Percentiles rank a stretch among this genome's conserved stretches.
These are phyloP conservation scores for Colletotrichum magnum DNA, from an alignment of 2,329 filamentous ascomycete genomes.

Conservation along the genomic window DNA sequence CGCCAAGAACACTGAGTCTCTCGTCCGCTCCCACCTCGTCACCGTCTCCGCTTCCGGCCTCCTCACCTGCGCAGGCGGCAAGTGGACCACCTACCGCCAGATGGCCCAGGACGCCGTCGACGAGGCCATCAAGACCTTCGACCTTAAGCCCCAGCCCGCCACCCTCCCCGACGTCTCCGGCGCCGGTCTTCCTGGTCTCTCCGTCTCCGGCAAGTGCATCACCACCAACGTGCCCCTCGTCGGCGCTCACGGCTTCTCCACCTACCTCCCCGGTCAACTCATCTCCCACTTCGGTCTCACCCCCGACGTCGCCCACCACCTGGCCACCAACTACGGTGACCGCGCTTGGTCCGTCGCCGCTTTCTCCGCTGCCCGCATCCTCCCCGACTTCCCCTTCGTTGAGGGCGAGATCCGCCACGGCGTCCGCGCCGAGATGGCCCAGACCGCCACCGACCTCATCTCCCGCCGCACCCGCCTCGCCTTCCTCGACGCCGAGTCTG, in stretches of 20 bases:
- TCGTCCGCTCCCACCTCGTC: slow-evolving; percentile 86
- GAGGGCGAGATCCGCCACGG: slow-evolving; percentile 82
- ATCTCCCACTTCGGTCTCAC: slow-evolving; percentile 52
- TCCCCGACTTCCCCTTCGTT: slow-evolving; percentile 78
- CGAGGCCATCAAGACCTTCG: slow-evolving; percentile 78
- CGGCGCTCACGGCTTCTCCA: slow-evolving; percentile 79
- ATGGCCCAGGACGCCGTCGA: slow-evolving; percentile 92
- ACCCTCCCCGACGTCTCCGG: slow-evolving; percentile 76
- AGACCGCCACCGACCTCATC: slow-evolving; percentile 79
- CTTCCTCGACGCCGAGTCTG: slow-evolving; percentile 82
- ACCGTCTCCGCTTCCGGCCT: slow-evolving; percentile 82
- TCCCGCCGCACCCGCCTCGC: slow-evolving; percentile 79
- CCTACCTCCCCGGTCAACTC: slow-evolving; percentile 51
- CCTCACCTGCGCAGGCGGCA: slow-evolving; percentile 85
- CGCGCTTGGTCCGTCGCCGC: slow-evolving; percentile 80
- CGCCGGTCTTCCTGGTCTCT: slow-evolving; percentile 60
- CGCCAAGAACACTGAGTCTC: slow-evolving; percentile 84
- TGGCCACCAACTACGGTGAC: slow-evolving; percentile 59
- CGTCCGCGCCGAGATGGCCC: slow-evolving; percentile 79
- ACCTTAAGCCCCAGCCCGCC: slow-evolving; percentile 67
- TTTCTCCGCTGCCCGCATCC: slow-evolving; percentile 67
- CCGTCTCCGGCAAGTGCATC: slow-evolving; percentile 79
- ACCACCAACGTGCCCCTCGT: slow-evolving; percentile 81
- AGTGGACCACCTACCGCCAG: slow-evolving; percentile 91
- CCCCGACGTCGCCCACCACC: slow-evolving; percentile 57